Evolutionary conservation across 1,139 yeast genomes (phyloP).

Genomic region (Kodamaea arcana): DNA sequence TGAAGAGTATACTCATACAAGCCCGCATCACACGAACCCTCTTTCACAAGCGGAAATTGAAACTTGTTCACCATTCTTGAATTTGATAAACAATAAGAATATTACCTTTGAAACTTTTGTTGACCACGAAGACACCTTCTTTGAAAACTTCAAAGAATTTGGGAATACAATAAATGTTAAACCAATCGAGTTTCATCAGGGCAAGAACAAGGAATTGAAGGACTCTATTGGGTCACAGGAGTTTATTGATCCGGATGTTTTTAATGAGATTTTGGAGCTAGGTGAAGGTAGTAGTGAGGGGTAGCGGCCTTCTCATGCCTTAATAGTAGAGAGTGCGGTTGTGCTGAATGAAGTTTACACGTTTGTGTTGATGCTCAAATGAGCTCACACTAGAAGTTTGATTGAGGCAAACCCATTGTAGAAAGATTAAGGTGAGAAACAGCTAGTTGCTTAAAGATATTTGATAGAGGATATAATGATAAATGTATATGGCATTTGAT

Average conservation of each 20-base stretch:
- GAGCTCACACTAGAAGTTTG: no score
- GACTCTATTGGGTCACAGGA: constrained; percentile 1
- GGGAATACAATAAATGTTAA: constrained; percentile 17
- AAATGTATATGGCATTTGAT: neutral
- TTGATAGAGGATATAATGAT: no score
- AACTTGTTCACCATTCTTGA: constrained; percentile 55
- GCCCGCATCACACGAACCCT: no score
- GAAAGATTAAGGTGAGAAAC: no score
- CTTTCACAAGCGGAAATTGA: constrained; percentile 63
- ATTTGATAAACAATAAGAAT: constrained; percentile 40
- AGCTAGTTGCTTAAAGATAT: no score
- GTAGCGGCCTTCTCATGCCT: no score
- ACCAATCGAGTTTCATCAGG: constrained; percentile 5
- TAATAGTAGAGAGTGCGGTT: no score
- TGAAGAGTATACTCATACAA: constrained; percentile 7
- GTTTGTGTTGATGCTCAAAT: no score
- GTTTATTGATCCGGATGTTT: constrained; percentile 7
- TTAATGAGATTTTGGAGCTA: constrained; percentile 8
- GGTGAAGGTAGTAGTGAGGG: no score
- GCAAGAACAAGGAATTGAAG: neutral
- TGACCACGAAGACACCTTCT: constrained; percentile 10
- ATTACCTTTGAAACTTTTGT: constrained; percentile 31
- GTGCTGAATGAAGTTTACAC: no score
- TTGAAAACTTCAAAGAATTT: constrained; percentile 14
- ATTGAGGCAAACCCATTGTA: no score